These are phyloP conservation scores for Kalmusia sp. DNA, from an alignment of 2,329 filamentous ascomycete genomes.

Conservation along the genomic window DNA sequence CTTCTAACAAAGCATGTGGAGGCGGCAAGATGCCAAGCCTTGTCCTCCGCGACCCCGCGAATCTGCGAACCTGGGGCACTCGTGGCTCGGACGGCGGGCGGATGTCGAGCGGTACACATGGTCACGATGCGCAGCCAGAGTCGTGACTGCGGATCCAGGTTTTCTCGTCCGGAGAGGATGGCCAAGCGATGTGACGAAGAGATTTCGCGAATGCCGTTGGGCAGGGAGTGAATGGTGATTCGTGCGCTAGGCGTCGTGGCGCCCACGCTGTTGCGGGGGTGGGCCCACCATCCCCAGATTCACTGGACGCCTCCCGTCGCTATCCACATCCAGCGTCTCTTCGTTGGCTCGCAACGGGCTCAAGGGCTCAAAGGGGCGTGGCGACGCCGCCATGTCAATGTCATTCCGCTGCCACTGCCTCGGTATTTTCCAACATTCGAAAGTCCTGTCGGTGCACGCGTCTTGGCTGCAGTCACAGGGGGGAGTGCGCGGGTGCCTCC, in stretches of 20 bases:
- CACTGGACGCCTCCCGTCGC: neutral
- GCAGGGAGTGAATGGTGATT: neutral
- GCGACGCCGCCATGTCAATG: neutral
- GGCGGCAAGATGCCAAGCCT: conserved; percentile 3
- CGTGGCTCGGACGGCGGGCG: neutral
- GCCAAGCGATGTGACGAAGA: neutral
- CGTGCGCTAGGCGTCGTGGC: neutral
- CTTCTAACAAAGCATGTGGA: conserved; percentile 1
- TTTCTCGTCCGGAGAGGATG: neutral
- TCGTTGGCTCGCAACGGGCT: neutral
- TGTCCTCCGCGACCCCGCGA: neutral
- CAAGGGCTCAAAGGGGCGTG: neutral
- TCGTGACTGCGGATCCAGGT: neutral
- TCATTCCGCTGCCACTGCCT: conserved; percentile 10
- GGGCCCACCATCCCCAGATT: conserved; percentile 6
- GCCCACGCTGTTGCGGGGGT: conserved; percentile 3
- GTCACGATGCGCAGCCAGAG: neutral
- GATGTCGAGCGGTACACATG: neutral
- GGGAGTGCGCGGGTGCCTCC: conserved; percentile 5
- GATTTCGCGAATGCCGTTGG: neutral
- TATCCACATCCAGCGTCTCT: neutral
- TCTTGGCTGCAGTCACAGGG: neutral
- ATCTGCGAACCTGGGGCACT: neutral
- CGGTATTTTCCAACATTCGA: conserved; percentile 13
- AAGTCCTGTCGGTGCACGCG: neutral